Evolutionary conservation across 2,329 filamentous ascomycete species (phyloP).

Genomic region (Fusarium siculi): DNA sequence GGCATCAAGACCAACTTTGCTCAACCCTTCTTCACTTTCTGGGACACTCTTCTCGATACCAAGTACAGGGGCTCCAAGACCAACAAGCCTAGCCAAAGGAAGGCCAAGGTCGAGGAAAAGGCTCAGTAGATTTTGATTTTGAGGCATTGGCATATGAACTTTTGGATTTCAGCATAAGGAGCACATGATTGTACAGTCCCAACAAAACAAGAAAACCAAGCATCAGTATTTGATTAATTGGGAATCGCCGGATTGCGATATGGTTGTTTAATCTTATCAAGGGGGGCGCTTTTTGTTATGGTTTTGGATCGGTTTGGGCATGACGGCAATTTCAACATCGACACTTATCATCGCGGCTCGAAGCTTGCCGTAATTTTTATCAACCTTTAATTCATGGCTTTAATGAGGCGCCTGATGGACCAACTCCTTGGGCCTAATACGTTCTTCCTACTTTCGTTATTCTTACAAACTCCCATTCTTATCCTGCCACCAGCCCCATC

Average conservation of each 20-base stretch:
- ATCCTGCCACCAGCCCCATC: background rate
- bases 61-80: constrained; percentile 77
- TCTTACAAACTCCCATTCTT: constrained; percentile 26
- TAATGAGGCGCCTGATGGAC: constrained; percentile 37
- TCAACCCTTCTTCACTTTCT: constrained; percentile 95
- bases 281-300: constrained; percentile 26
- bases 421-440: constrained; percentile 28
- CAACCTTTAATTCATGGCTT: constrained; percentile 38
- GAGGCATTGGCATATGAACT: constrained; percentile 37
- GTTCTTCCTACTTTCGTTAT: constrained; percentile 28
- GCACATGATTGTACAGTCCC: constrained; percentile 30
- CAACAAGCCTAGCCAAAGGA: constrained; percentile 51
- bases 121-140: constrained; percentile 17
- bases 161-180: constrained; percentile 36
- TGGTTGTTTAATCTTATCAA: constrained; percentile 14
- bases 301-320: constrained; percentile 34
- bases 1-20: constrained; percentile 97
- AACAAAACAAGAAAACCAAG: constrained; percentile 23
- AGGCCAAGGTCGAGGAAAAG: constrained; percentile 26
- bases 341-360: constrained; percentile 36
- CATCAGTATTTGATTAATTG: constrained; percentile 6
- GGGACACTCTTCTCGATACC: constrained; percentile 85
- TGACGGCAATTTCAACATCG: constrained; percentile 30
- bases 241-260: constrained; percentile 36
- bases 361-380: constrained; percentile 39